phyloP scores from a whole-genome alignment of 805 yeast genomes.

The Metschnikowia reukaufii region DNA sequence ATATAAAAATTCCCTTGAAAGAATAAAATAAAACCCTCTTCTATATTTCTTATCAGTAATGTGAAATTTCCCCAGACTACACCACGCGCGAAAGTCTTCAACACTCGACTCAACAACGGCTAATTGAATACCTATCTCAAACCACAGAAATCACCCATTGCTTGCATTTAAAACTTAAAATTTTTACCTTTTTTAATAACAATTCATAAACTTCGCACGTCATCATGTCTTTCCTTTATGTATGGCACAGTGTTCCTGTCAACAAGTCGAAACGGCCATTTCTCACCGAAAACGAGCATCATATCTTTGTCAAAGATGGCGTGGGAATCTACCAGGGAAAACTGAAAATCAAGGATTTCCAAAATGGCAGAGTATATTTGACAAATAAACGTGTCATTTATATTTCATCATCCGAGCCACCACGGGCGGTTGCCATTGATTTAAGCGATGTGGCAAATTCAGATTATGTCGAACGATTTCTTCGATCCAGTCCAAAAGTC shows the following conservation, averaged over 20 bases:
- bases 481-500: slow-evolving; percentile 80
- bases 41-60: neutral
- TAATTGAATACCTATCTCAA: no score
- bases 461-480: slow-evolving; percentile 53
- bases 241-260: slow-evolving; percentile 39
- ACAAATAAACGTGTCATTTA: slow-evolving; percentile 74
- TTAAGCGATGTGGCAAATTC: slow-evolving; percentile 41
- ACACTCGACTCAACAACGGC: no score
- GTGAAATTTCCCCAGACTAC: no score
- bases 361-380: slow-evolving; percentile 74
- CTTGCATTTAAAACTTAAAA: no score
- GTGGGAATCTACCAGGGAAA: slow-evolving; percentile 78
- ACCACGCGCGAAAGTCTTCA: no score
- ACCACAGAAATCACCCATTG: no score
- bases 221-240: slow-evolving; percentile 20
- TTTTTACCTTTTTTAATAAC: no score
- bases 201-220: no score
- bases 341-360: slow-evolving; percentile 59
- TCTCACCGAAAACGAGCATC: slow-evolving; percentile 32
- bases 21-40: neutral
- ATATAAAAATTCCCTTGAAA: neutral
- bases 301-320: slow-evolving; percentile 34
- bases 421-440: slow-evolving; percentile 51
- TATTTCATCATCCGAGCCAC: slow-evolving; percentile 49
- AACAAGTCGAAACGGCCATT: slow-evolving; percentile 43